Conservation (phyloP, 495 filamentous ascomycete genomes). For the Lophiotrema nucula region DNA sequence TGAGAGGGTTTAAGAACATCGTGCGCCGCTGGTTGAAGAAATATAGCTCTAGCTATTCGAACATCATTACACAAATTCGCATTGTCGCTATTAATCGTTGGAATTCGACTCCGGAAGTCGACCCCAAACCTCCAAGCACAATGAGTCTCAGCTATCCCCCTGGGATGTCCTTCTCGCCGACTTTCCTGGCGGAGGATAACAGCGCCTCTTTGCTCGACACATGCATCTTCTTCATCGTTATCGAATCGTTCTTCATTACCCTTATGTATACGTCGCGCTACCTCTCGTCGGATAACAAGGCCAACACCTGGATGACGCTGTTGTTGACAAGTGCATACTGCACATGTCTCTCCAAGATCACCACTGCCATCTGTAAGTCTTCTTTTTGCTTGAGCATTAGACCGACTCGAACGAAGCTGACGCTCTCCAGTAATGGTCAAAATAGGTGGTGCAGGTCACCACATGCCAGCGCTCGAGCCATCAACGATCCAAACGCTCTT, state of each 20-base stretch:
- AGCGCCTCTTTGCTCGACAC: not conserved
- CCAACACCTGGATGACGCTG: conserved; percentile 2
- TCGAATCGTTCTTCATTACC: conserved; percentile 14
- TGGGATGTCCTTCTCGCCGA: too few relatives aligned
- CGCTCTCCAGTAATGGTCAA: conserved; percentile 9
- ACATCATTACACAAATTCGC: too few relatives aligned
- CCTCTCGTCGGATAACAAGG: not conserved
- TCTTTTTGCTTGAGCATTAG: not conserved
- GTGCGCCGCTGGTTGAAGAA: too few relatives aligned
- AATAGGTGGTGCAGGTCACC: conserved; percentile 14
- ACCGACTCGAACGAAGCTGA: not conserved
- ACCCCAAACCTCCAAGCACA: too few relatives aligned
- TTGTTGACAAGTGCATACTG: conserved; percentile 16
- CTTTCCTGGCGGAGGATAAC: conserved; percentile 9
- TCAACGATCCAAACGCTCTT: not conserved
- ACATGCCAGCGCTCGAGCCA: not conserved
- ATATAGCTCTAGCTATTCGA: too few relatives aligned
- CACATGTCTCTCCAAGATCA: conserved; percentile 8
- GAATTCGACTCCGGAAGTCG: too few relatives aligned
- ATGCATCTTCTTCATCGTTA: conserved; percentile 12
- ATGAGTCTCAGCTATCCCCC: too few relatives aligned
- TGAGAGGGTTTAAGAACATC: too few relatives aligned
- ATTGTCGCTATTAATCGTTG: too few relatives aligned
- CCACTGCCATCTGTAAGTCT: conserved; percentile 8
- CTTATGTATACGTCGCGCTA: conserved; percentile 9